Evolutionary conservation across 2,329 filamentous ascomycete genomes (phyloP).

Genomic region (Penicillium crustosum): DNA sequence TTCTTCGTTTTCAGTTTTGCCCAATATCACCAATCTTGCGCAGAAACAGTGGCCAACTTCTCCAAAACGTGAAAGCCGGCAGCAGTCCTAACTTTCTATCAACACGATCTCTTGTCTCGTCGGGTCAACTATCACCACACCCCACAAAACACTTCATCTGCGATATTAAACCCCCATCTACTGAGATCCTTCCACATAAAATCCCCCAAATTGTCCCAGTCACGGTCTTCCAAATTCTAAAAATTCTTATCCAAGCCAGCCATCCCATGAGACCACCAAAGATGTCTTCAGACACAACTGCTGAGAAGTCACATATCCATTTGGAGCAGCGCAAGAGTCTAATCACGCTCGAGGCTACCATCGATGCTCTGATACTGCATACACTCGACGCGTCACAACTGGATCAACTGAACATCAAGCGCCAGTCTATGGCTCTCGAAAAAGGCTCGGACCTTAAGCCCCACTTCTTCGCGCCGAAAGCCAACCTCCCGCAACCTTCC

Average conservation of each 20-base stretch:
- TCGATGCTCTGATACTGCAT: not conserved
- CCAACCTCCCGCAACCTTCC: not conserved
- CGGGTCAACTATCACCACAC: too few species aligned
- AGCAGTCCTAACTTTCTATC: too few species aligned
- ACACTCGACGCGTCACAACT: not conserved
- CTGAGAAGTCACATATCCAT: not conserved
- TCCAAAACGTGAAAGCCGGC: too few species aligned
- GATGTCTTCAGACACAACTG: not conserved
- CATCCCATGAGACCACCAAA: not conserved
- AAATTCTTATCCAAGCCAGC: not conserved
- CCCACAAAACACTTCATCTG: too few species aligned
- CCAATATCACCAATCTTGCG: too few species aligned
- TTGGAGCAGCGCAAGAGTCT: not conserved
- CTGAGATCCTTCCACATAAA: not conserved
- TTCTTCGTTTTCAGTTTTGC: too few species aligned
- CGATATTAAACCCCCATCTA: too few species aligned
- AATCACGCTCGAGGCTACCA: not conserved
- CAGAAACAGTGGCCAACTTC: too few species aligned
- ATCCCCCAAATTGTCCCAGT: not conserved
- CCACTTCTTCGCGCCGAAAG: not conserved
- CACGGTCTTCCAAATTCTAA: not conserved
- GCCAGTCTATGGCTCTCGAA: not conserved
- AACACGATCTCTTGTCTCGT: too few species aligned
- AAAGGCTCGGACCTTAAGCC: not conserved
- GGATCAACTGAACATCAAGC: not conserved